Base-by-base conservation (phyloP, 768 basidiomycete species). In the Pleurotus djamor region DNA sequence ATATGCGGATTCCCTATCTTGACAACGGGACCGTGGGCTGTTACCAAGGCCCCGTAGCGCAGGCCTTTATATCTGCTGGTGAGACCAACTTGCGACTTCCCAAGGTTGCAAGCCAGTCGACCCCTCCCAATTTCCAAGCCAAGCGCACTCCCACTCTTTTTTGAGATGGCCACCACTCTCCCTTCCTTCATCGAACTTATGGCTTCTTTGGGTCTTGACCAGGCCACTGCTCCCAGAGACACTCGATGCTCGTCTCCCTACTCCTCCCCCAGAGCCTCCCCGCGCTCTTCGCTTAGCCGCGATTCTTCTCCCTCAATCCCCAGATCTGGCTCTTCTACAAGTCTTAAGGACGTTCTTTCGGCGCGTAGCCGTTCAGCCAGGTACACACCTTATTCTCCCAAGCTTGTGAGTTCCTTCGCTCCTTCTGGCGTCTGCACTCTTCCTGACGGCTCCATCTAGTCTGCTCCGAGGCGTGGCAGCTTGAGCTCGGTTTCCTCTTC, bases 181-280 rank as follows among this genome's bases (percentile, higher is more conserved):
- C 92, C 92, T 68, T 92, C 92, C 59, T 94, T 94, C 71, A 86
- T 91, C 60, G 87, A 92, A 76, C 88, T 94, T 70, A 91, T 94
- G 90, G 84, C 84, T 62, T 84, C 92, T 61, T 79, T 94, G 65
- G 92, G 89, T 63, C 79, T 93, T 71, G 84, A 89, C 64, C 80
- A 81, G 64, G 71, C 68, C 34, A 49, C 74, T 56, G 71, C 74
- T 49, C 62, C 69, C 52, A 62, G 66, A 61, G 52, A 64, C 69
- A 28, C 65, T 74, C 49, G 73, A 65, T 66, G 64, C 61, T 63
- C 72, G 68, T 70, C 71, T n/a, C 74, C 78, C 17, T 79, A 76
- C 33, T 76, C 79, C 28, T 75, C 80, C 3, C 74, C 76, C 33
- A 80, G 72, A 49, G 64, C 74, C 52, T 74, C 77, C 48, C 72